Percentiles rank a stretch among this genome's conserved stretches.
phyloP scores from a whole-genome alignment of 176 grass and related monocot species.

The Typha latifolia region DNA sequence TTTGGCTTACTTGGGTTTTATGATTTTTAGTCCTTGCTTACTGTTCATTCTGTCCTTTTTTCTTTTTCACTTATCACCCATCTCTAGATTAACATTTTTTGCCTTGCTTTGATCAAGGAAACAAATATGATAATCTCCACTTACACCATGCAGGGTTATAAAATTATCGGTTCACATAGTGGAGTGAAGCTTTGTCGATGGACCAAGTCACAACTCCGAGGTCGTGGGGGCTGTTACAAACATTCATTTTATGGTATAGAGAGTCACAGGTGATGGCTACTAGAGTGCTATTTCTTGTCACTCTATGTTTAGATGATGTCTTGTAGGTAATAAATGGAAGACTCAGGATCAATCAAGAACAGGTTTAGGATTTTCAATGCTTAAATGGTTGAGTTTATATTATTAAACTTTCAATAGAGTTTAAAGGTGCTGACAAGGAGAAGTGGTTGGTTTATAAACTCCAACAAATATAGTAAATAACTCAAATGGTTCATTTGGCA shows the following conservation, averaged over 20 bases:
- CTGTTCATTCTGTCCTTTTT: conserved; percentile 11
- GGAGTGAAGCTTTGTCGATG: conserved; percentile 98
- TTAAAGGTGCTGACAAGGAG: no score
- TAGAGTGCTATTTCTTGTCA: no score
- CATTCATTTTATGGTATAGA: conserved; percentile 99
- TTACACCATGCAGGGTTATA: conserved; percentile 57
- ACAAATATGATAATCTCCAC: neutral
- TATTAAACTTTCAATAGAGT: no score
- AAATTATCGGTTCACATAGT: conserved; percentile 96
- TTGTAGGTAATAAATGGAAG: no score
- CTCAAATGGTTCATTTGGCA: no score
- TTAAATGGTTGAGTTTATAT: no score
- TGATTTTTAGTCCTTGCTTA: neutral
- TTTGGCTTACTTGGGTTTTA: neutral
- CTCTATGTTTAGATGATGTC: no score
- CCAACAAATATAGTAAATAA: no score
- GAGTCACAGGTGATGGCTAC: conserved; percentile 62
- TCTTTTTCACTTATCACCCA: neutral
- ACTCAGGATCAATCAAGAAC: no score
- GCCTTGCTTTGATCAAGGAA: neutral
- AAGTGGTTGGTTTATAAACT: no score
- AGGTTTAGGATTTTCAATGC: no score
- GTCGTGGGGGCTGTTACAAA: conserved; percentile 93
- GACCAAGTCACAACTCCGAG: conserved; percentile 93
- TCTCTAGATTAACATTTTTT: neutral